Evolutionary conservation across 441 rosid genomes (phyloP), one percentile per base, ranked within the genome.

Genomic region (Populus tomentosa): DNA sequence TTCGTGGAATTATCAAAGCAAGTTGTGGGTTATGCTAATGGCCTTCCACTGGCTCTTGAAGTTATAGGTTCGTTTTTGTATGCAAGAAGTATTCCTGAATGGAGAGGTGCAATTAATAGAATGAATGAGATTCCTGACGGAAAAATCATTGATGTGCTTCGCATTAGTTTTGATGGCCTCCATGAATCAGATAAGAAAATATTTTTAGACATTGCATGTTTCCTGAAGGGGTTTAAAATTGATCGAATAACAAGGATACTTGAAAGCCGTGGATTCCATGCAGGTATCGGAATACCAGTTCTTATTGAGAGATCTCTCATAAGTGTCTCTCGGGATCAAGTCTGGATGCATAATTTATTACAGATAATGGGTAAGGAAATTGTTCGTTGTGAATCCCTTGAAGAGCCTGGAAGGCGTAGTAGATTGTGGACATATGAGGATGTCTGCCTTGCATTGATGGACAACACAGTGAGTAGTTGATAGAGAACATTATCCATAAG

Each of bases 91-190:
- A 24, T 64, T 2, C 23, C 1, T 11, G 81, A 4, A 0, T 86
- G 89, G 89, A 69, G 71, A 70, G 81, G 80, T 72, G 82, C 79
- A 3, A 71, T 86, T 5, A 46, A 64, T 3, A 73, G 79, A 64
- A 42, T 87, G 20, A 78, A 82, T 70, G 66, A 28, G 2, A 67
- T 70, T 7, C 78, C 77, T 6, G 73, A 85, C 16, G 1, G 20
- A 3, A 46, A 30, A 33, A 74, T 74, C n/a, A 38, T 70, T 7
- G 66, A 77, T 36, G 36, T 59, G 2, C 80, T 77, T 30, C 40
- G 21, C 4, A 71, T 77, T 71, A 71, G 80, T 64, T 77, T 33
- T 30, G 35, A 77, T 65, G 75, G 70, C 1, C 40, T 77, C 6
- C 20, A 69, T 24, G 69, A n/a, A 69, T 69, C 10, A 1, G 63